A percentile compares a stretch with the other conserved stretches of the same genome.
Conservation (phyloP, 768 basidiomycete genomes). For the Collybia nuda region DNA sequence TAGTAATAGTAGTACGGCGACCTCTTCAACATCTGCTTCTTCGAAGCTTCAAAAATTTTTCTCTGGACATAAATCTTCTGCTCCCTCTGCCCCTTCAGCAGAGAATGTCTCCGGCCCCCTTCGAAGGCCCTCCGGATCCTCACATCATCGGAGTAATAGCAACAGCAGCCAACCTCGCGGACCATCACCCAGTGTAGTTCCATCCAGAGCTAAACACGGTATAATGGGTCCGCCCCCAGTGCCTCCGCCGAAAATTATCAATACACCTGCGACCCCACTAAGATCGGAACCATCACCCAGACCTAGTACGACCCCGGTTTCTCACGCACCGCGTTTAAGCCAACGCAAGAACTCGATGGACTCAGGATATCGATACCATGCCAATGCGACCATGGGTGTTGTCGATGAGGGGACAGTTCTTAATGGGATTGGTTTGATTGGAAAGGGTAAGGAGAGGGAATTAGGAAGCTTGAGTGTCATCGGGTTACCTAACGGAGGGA, state of each 20-base stretch:
- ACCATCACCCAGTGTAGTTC: conserved; percentile 6
- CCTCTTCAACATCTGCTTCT: conserved; percentile 22
- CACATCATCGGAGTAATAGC: conserved; percentile 16
- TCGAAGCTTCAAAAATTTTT: conserved; percentile 18
- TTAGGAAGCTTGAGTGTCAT: conserved; percentile 23
- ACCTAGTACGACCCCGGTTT: conserved; percentile 6
- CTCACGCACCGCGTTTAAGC: conserved; percentile 9
- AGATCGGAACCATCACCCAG: neutral
- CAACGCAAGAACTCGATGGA: conserved; percentile 32
- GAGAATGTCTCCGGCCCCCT: conserved; percentile 18
- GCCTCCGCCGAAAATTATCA: conserved; percentile 27
- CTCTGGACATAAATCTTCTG: conserved; percentile 13
- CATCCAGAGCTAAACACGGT: conserved; percentile 4
- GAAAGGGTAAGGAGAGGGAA: conserved; percentile 25
- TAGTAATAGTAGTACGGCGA: conserved; percentile 23
- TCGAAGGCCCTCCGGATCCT: conserved; percentile 9
- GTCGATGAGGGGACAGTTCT: conserved; percentile 34
- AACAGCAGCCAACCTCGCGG: conserved; percentile 11
- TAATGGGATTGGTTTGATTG: conserved; percentile 9
- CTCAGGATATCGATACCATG: conserved; percentile 32
- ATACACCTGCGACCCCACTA: conserved; percentile 32
- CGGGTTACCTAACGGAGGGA: conserved; percentile 20
- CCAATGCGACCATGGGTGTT: conserved; percentile 26
- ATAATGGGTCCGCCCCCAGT: conserved; percentile 9
- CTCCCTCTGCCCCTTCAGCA: conserved; percentile 6